phyloP scores from a whole-genome alignment of 306 rosid genomes.

The Albizia julibrissin region DNA sequence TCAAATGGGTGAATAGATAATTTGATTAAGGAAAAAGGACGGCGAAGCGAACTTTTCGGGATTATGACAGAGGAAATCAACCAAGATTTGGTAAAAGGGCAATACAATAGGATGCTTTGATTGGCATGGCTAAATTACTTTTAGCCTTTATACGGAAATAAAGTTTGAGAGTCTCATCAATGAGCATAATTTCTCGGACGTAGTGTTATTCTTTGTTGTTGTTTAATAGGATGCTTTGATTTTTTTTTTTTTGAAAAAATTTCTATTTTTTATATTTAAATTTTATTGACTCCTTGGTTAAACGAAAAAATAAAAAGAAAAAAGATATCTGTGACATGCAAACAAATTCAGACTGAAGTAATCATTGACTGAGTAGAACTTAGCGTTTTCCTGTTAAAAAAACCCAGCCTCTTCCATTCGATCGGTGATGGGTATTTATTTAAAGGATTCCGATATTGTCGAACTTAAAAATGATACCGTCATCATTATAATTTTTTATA shows the following conservation, averaged over 20 bases:
- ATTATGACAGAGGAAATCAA: constrained; percentile 36
- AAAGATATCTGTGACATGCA: background rate
- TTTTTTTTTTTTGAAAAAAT: too few species aligned
- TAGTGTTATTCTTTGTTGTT: constrained; percentile 24
- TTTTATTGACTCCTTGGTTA: background rate
- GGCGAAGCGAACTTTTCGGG: background rate
- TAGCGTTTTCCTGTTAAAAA: background rate
- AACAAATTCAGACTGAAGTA: background rate
- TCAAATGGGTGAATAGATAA: background rate
- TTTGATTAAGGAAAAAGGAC: background rate
- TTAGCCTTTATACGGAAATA: constrained; percentile 40
- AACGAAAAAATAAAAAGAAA: too few species aligned
- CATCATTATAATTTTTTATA: too few species aligned
- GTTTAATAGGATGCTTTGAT: too few species aligned
- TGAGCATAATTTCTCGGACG: constrained; percentile 36
- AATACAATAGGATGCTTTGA: constrained; percentile 26
- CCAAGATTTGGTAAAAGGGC: constrained; percentile 44
- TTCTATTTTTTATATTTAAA: too few species aligned
- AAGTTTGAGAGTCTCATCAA: constrained; percentile 39
- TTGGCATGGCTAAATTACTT: constrained; percentile 33
- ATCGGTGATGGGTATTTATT: too few species aligned
- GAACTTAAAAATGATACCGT: too few species aligned
- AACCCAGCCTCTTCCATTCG: background rate
- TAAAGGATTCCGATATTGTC: background rate
- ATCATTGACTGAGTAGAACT: background rate